These are phyloP conservation scores for Penicillium bovifimosum DNA, from an alignment of 495 filamentous ascomycete species.

Conservation along the genomic window DNA sequence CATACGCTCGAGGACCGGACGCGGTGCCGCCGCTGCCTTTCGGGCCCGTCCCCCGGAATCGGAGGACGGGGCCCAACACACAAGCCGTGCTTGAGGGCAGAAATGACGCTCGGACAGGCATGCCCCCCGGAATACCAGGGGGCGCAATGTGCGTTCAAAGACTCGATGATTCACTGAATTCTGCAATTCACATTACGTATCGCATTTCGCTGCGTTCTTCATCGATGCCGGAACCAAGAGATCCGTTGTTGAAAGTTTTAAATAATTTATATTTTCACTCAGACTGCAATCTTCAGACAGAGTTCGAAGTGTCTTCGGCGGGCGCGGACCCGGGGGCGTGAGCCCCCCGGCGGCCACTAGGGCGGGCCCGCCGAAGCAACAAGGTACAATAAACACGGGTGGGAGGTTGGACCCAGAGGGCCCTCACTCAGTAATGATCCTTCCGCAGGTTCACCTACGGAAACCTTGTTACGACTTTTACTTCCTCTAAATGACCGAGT, in stretches of 20 bases:
- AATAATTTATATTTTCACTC: constrained; percentile 23
- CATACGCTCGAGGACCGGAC: constrained; percentile 40
- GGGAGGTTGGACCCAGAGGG: constrained; percentile 24
- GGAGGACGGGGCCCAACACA: constrained; percentile 38
- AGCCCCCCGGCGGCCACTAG: constrained; percentile 18
- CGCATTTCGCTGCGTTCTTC: constrained; percentile 7
- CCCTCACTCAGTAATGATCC: constrained; percentile 54
- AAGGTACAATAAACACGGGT: constrained; percentile 28
- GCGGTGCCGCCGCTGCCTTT: constrained; percentile 44
- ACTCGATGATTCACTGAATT: constrained; percentile 68
- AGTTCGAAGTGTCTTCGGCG: constrained; percentile 33
- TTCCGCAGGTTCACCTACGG: constrained; percentile 68
- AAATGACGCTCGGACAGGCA: constrained; percentile 63
- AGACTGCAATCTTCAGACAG: constrained; percentile 27
- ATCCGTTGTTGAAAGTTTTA: constrained; percentile 63
- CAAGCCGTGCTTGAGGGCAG: constrained; percentile 46
- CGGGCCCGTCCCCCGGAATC: constrained; percentile 26
- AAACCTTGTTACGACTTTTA: constrained; percentile 72
- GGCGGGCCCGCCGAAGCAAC: constrained; percentile 38
- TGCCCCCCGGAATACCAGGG: constrained; percentile 57
- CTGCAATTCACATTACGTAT: constrained; percentile 5
- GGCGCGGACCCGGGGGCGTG: constrained; percentile 16
- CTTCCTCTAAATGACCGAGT: constrained; percentile 72
- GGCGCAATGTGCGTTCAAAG: constrained; percentile 68
- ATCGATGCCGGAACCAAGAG: constrained; percentile 6